These are phyloP conservation scores for Pinus albicaulis DNA, from an alignment of 75 land plant genomes.

Conservation along the genomic window DNA sequence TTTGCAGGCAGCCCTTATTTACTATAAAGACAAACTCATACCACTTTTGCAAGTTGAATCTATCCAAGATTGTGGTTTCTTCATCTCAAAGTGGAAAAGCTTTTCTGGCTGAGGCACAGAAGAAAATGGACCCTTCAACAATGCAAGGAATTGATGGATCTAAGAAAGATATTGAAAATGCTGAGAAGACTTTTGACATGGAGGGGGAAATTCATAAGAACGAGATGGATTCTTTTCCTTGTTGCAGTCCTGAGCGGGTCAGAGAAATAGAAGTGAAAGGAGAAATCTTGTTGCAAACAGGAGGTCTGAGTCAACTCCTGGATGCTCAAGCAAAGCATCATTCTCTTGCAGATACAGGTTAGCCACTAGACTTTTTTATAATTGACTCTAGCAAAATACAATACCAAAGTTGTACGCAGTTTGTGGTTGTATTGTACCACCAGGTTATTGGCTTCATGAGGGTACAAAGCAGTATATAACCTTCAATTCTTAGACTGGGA, in stretches of 20 bases:
- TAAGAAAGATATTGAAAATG: not conserved
- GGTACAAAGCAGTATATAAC: not conserved
- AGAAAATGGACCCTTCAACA: not conserved
- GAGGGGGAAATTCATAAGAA: not conserved
- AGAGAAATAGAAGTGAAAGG: not conserved
- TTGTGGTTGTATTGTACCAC: not conserved
- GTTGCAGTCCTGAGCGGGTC: not conserved
- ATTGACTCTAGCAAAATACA: not conserved
- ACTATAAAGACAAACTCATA: constrained; percentile 75
- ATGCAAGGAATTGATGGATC: not conserved
- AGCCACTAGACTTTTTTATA: not conserved
- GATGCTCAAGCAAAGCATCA: not conserved
- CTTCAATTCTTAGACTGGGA: not conserved
- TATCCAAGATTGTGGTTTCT: constrained; percentile 15
- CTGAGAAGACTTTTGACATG: not conserved
- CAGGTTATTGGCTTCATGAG: not conserved
- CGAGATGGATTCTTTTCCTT: not conserved
- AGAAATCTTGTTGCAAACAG: not conserved
- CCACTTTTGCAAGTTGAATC: constrained; percentile 89
- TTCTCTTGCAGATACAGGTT: constrained; percentile 9
- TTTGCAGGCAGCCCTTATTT: constrained; percentile 56
- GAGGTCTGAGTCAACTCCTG: constrained; percentile 4
- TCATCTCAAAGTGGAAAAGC: constrained; percentile 5
- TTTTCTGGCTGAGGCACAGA: not conserved
- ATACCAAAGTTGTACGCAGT: not conserved